A percentile compares a stretch with the other conserved stretches of the same genome.
phyloP scores from a whole-genome alignment of 1,284 basidiomycete species.

The Amylostereum areolatum region DNA sequence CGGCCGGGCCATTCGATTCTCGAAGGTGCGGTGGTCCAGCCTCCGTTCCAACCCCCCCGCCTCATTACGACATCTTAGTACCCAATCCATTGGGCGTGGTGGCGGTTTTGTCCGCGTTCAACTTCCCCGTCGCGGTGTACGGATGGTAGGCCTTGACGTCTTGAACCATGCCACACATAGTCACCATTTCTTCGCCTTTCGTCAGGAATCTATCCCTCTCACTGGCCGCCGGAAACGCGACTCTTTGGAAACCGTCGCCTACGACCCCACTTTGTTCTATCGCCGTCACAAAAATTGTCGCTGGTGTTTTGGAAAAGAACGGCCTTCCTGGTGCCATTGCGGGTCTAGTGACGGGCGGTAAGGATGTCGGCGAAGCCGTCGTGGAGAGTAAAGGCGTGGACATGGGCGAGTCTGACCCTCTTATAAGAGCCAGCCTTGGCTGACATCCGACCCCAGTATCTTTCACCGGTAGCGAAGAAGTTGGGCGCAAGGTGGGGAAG shows the following conservation, averaged over 20 bases:
- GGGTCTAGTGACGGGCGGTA: slow-evolving; percentile 77
- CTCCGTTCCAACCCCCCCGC: slow-evolving; percentile 5
- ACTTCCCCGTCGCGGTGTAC: slow-evolving; percentile 91
- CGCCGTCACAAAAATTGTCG: slow-evolving; percentile 82
- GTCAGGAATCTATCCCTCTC: slow-evolving; percentile 86
- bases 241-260: slow-evolving; percentile 92
- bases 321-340: slow-evolving; percentile 80
- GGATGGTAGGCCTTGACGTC: slow-evolving; percentile 53
- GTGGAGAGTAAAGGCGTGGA: slow-evolving; percentile 72
- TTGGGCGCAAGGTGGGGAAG: slow-evolving; percentile 81
- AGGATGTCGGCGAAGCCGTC: slow-evolving; percentile 74
- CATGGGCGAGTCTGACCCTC: slow-evolving; percentile 45
- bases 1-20: slow-evolving; percentile 86
- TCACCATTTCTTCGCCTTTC: slow-evolving; percentile 7
- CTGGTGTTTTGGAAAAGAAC: slow-evolving; percentile 76
- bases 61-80: slow-evolving; percentile 37
- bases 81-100: slow-evolving; percentile 91
- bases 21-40: slow-evolving; percentile 49
- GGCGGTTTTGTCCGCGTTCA: slow-evolving; percentile 89
- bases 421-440: neutral
- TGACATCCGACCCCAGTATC: slow-evolving; percentile 46
- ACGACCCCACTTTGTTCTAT: slow-evolving; percentile 86
- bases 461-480: slow-evolving; percentile 89
- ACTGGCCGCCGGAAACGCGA: slow-evolving; percentile 87
- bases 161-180: slow-evolving; percentile 4